Conservation (phyloP, 2,329 filamentous ascomycete species). For the Lecanosticta acicola region DNA sequence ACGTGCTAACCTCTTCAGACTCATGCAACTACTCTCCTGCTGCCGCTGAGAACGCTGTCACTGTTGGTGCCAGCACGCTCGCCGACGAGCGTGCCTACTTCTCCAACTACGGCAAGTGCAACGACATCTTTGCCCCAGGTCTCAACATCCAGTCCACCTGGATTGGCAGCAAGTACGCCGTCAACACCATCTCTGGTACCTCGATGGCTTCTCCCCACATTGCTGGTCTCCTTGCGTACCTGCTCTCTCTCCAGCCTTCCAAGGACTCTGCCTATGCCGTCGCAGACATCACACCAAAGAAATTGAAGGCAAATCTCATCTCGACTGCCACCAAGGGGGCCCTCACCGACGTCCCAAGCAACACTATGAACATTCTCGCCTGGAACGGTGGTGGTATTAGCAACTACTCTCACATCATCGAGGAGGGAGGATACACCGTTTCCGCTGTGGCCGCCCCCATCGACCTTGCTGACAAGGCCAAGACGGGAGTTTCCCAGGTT, state of each 20-base stretch:
- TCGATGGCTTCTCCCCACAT: conserved; percentile 99
- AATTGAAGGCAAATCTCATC: conserved; percentile 87
- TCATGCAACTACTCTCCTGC: conserved; percentile 99
- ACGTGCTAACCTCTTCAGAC: conserved; percentile 46
- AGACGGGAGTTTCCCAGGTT: conserved; percentile 36
- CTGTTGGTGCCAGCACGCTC: conserved; percentile 89
- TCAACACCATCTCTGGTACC: conserved; percentile 98
- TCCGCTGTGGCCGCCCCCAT: conserved; percentile 20
- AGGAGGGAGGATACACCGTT: conserved; percentile 35
- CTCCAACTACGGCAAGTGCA: conserved; percentile 99
- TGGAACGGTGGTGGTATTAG: conserved; percentile 96
- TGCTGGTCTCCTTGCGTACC: conserved; percentile 92
- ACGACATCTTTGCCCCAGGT: conserved; percentile 89
- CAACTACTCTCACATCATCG: conserved; percentile 63
- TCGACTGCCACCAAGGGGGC: conserved; percentile 71
- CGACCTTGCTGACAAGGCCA: conserved; percentile 19
- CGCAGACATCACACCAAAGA: conserved; percentile 80
- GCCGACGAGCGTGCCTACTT: conserved; percentile 97
- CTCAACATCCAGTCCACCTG: conserved; percentile 97
- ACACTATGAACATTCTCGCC: conserved; percentile 91
- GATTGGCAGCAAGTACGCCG: conserved; percentile 92
- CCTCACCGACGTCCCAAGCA: conserved; percentile 73
- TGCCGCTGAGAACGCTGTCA: conserved; percentile 83
- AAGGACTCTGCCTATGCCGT: conserved; percentile 87
- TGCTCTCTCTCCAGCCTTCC: conserved; percentile 89